Conservation (phyloP, 495 filamentous ascomycete species). For the Pyrenopolyporus hunteri region DNA sequence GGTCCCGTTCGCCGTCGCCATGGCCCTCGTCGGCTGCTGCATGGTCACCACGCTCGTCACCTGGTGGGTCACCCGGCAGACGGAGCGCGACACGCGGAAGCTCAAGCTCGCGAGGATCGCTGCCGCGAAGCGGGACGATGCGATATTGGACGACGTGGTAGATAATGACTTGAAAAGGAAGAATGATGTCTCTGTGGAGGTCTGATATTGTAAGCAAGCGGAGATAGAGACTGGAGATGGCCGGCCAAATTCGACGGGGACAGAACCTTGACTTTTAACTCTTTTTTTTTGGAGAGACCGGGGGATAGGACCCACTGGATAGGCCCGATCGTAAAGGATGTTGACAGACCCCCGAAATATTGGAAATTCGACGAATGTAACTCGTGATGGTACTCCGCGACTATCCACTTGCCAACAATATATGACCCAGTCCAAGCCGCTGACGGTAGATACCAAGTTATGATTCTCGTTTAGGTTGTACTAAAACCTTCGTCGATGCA, state of each 20-base stretch:
- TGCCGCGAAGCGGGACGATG: conserved; percentile 47
- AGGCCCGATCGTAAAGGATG: too few species aligned
- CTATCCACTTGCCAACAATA: too few species aligned
- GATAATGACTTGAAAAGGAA: conserved; percentile 43
- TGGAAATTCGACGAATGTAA: too few species aligned
- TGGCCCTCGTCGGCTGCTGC: conserved; percentile 42
- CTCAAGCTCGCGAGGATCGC: conserved; percentile 51
- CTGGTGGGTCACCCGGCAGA: conserved; percentile 45
- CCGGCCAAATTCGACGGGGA: too few species aligned
- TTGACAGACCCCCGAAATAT: too few species aligned
- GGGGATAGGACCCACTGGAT: too few species aligned
- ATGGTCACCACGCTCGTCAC: conserved; percentile 39
- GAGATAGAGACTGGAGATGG: neutral
- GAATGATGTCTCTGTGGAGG: conserved; percentile 2
- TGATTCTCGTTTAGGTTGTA: conserved; percentile 6
- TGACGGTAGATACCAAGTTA: neutral
- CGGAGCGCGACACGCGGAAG: conserved; percentile 49
- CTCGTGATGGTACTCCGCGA: too few species aligned
- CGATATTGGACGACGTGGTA: conserved; percentile 53
- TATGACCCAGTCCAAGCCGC: too few species aligned
- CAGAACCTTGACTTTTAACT: too few species aligned
- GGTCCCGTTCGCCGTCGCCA: conserved; percentile 41
- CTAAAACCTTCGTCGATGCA: neutral
- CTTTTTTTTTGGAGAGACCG: too few species aligned
- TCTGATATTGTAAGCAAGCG: neutral